phyloP scores from a whole-genome alignment of 257 asterid genomes.

The Przewalskia tangutica region DNA sequence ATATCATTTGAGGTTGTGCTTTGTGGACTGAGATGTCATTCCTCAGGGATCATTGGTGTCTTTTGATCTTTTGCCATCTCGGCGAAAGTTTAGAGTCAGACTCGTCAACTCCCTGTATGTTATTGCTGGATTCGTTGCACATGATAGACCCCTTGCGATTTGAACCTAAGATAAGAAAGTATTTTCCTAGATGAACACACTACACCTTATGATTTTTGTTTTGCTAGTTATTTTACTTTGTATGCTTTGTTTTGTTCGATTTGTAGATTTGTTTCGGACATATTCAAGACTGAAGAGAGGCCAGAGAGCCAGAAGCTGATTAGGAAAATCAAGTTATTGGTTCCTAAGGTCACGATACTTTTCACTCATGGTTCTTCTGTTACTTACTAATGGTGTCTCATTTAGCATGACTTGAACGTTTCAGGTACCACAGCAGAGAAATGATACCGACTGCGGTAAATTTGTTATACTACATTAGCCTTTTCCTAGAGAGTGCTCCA shows the following conservation, averaged over 20 bases:
- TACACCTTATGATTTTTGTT: not conserved
- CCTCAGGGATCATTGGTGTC: constrained; percentile 71
- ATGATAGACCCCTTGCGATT: constrained; percentile 26
- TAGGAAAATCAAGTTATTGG: constrained; percentile 37
- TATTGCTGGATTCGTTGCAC: constrained; percentile 58
- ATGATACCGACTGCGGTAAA: constrained; percentile 43
- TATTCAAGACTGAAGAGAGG: constrained; percentile 25
- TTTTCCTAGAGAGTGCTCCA: constrained; percentile 41
- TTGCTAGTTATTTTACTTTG: not conserved
- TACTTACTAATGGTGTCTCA: constrained; percentile 1
- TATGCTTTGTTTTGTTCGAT: not conserved
- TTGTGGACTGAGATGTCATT: constrained; percentile 9
- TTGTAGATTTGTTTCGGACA: constrained; percentile 44
- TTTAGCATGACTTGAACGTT: not conserved
- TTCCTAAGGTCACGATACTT: constrained; percentile 44
- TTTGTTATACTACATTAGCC: constrained; percentile 40
- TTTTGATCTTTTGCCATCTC: constrained; percentile 60
- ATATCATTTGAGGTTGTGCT: not conserved
- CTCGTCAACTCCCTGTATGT: constrained; percentile 38
- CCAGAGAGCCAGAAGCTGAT: constrained; percentile 18
- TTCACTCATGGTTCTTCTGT: not conserved
- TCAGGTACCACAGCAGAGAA: constrained; percentile 70
- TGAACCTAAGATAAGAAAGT: constrained; percentile 58
- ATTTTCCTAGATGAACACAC: not conserved
- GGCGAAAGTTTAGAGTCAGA: constrained; percentile 31